Conservation (phyloP, 176 grass and related monocot genomes). For the Elymus sibiricus region DNA sequence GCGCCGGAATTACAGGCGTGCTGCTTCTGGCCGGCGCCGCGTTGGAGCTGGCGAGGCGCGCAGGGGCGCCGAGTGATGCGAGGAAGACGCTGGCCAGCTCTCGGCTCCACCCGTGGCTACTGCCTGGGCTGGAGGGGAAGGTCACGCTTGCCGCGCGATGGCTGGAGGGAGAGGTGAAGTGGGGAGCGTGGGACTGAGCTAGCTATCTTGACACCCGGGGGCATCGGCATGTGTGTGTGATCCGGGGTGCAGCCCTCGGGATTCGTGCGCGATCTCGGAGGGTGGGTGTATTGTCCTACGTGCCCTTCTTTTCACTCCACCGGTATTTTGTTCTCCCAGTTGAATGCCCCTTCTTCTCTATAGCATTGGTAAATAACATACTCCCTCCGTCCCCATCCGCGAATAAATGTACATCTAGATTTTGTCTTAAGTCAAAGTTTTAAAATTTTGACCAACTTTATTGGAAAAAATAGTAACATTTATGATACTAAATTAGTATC, state of each 20-base stretch:
- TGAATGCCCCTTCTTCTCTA: no score
- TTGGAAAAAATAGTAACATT: no score
- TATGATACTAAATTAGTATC: no score
- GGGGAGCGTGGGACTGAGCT: background rate
- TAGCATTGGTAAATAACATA: no score
- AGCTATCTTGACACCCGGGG: conserved; percentile 5
- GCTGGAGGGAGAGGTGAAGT: background rate
- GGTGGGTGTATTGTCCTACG: background rate
- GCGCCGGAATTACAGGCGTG: background rate
- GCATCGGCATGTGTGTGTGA: conserved; percentile 14
- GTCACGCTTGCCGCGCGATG: background rate
- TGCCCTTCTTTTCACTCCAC: background rate
- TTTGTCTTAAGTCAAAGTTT: no score
- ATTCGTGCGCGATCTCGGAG: conserved; percentile 26
- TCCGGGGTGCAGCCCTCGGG: conserved; percentile 11
- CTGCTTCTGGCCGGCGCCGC: background rate
- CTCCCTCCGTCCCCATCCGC: no score
- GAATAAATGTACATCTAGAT: no score
- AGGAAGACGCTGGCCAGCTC: background rate
- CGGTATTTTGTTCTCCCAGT: no score
- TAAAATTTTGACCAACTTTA: no score
- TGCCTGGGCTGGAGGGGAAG: background rate
- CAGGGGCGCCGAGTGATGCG: background rate
- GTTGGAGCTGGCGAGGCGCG: background rate
- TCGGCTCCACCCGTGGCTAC: background rate